A percentile compares a stretch with the other conserved stretches of the same genome.
phyloP scores from a whole-genome alignment of 2,329 filamentous ascomycete species.

The Phialophora verrucosa region DNA sequence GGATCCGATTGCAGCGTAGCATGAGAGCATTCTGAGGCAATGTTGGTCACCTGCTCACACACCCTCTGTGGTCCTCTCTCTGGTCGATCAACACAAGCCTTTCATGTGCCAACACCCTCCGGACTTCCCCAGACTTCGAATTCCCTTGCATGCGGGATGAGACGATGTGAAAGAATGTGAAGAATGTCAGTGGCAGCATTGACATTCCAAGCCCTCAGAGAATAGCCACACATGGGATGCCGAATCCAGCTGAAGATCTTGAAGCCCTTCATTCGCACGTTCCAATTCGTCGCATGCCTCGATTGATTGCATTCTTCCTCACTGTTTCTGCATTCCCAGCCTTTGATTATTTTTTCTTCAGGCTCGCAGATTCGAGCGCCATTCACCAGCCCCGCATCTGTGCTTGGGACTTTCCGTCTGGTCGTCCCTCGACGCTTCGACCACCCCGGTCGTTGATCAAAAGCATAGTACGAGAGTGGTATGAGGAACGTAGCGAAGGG shows the following conservation, averaged over 20 bases:
- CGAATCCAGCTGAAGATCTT: neutral
- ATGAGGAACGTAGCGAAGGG: no score
- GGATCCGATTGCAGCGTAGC: neutral
- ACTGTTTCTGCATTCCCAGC: no score
- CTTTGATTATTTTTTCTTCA: no score
- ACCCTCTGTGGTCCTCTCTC: neutral
- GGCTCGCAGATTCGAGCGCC: no score
- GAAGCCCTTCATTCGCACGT: no score
- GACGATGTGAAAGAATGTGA: no score
- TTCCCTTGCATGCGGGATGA: neutral
- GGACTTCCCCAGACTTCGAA: neutral
- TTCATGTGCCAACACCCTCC: neutral
- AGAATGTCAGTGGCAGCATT: no score
- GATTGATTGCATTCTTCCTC: no score
- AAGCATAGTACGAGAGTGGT: neutral
- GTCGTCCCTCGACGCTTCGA: neutral
- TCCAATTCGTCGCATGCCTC: no score
- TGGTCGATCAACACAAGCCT: neutral
- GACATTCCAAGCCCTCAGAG: neutral
- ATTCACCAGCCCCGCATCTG: no score
- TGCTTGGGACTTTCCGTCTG: no score
- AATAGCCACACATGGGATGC: neutral
- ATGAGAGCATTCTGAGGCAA: neutral
- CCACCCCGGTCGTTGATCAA: neutral
- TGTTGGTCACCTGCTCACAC: neutral